Base-by-base conservation (phyloP, 352 stramenopile species). In the Pseudoperonospora humuli region DNA sequence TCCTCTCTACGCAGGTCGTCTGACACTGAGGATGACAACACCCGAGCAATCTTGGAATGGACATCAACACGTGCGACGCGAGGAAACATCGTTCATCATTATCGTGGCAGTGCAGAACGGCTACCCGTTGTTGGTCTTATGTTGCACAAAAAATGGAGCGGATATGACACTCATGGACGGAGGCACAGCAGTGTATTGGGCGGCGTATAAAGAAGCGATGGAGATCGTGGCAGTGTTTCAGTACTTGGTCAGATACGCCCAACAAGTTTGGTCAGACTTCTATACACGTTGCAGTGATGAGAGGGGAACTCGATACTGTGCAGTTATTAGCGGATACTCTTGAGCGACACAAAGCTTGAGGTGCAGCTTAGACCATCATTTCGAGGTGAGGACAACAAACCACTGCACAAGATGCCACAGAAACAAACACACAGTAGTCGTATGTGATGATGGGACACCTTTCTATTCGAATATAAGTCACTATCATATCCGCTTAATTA, bases 221-320 rank as follows among this genome's bases (percentile, higher is more conserved):
- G 78, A 91, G 54, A 86, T 91, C 34, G 66, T 93, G 6, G 75
- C 72, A 2, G 72, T 91, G 6, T 91, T 88, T 45, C 77, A 91
- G 61, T 86, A 91, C 35, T 46, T 91, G 60, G 15, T 77, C 67
- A 0, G 74, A 87, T 42, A 59, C 50, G 3, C 66, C 72, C 7
- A 78, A 93, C 32, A 57, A 61, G 1, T 93, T 78, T 42, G 78
- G 81, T 1, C 79, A 91, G 57, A 88, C 75, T n/a, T 78, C 81
- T 9, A 40, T 93, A 52, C 81, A 93, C 45, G 64, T 93, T 20
- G 81, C 81, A 4, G 76, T 78, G 0, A 86, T 87, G 71, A 65
- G 76, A 15, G 81, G 80, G 3, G 67, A 87, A 33, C 57, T 86
- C 7, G 54, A 54, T 2, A 84, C 71, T 0, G 78, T 93, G 8